Conservation (phyloP, 805 yeast species). For the Wickerhamiella galacta region DNA sequence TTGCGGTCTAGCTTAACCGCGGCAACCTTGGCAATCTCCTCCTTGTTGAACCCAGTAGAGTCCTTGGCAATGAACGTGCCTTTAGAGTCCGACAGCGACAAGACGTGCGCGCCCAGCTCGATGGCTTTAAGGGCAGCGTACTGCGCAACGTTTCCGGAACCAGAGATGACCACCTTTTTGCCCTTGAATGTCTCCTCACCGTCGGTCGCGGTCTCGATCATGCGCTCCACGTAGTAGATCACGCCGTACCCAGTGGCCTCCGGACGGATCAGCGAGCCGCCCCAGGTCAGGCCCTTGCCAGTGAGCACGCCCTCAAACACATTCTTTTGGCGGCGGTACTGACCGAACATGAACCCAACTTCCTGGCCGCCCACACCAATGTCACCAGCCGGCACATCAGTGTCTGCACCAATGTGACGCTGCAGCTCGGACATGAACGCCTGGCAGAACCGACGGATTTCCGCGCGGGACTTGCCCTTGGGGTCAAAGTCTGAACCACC, state of each 20-base stretch:
- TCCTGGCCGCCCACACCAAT: slow-evolving; percentile 97
- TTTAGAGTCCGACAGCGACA: slow-evolving; percentile 87
- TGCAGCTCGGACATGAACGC: slow-evolving; percentile 91
- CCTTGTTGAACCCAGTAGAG: slow-evolving; percentile 67
- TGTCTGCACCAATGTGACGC: slow-evolving; percentile 91
- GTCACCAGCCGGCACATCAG: slow-evolving; percentile 99
- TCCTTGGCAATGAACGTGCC: slow-evolving; percentile 56
- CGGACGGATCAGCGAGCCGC: slow-evolving; percentile 97
- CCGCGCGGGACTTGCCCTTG: slow-evolving; percentile 81
- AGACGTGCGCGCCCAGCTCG: slow-evolving; percentile 91
- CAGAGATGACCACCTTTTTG: slow-evolving; percentile 91
- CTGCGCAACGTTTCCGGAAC: slow-evolving; percentile 98
- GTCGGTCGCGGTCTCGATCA: slow-evolving; percentile 82
- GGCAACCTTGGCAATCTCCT: slow-evolving; percentile 66
- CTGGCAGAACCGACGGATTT: slow-evolving; percentile 92
- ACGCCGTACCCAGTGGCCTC: slow-evolving; percentile 99
- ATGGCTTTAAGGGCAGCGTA: slow-evolving; percentile 95
- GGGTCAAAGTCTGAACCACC: slow-evolving; percentile 99
- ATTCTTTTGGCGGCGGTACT: slow-evolving; percentile 82
- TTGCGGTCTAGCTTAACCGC: slow-evolving; percentile 64
- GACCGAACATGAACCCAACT: slow-evolving; percentile 90
- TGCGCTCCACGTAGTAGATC: slow-evolving; percentile 91
- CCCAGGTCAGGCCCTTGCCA: slow-evolving; percentile 97
- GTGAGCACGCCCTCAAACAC: slow-evolving; percentile 93
- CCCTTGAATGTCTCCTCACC: slow-evolving; percentile 85